phyloP scores from a whole-genome alignment of 495 filamentous ascomycete species.

The Tuber calosporum region DNA sequence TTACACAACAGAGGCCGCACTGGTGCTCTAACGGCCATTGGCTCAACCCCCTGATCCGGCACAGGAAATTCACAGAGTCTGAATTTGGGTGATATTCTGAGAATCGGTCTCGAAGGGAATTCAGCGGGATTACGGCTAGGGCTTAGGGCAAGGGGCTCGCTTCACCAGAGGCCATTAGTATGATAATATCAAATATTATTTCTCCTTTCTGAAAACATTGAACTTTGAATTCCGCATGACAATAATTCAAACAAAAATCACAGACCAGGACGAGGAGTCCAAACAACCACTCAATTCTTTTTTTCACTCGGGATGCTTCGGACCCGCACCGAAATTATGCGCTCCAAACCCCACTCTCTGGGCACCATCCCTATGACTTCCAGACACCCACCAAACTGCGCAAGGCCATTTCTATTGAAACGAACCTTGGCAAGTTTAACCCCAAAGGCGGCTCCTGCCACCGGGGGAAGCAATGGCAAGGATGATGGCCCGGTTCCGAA shows the following conservation, averaged over 20 bases:
- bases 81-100: not conserved
- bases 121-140: not conserved
- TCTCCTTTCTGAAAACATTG: not conserved
- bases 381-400: not conserved
- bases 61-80: not conserved
- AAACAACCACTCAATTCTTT: not conserved
- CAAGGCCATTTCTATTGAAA: constrained; percentile 13
- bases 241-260: not conserved
- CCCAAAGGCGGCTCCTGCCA: not conserved
- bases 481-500: not conserved
- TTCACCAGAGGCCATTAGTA: not conserved
- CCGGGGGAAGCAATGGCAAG: not conserved
- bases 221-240: not conserved
- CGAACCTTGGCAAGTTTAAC: constrained; percentile 19
- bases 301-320: not conserved
- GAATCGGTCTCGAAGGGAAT: not conserved
- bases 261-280: not conserved
- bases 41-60: not conserved
- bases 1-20: not conserved
- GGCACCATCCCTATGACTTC: not conserved
- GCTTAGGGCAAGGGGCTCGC: constrained; percentile 1
- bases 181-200: too few relatives aligned
- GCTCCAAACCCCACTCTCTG: not conserved
- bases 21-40: not conserved
- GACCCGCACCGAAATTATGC: not conserved